Evolutionary conservation across 164 flowering plant species (phyloP).

Genomic region (Pachysandra terminalis): DNA sequence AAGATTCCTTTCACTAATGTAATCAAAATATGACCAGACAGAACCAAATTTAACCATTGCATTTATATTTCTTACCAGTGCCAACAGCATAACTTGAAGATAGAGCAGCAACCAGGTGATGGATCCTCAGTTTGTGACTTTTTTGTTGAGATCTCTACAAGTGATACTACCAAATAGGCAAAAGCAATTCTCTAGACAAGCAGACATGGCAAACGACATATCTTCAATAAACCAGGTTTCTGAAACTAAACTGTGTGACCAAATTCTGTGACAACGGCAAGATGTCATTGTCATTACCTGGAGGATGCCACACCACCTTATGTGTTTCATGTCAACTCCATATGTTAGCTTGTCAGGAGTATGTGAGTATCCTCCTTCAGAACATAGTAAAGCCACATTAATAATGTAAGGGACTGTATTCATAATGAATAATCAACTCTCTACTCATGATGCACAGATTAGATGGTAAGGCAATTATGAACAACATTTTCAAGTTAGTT

Average conservation of each 20-base stretch:
- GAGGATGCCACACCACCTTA: constrained; percentile 87
- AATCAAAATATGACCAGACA: neutral
- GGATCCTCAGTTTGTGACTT: constrained; percentile 22
- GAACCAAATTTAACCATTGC: neutral
- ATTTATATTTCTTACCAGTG: constrained; percentile 59
- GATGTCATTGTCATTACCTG: constrained; percentile 47
- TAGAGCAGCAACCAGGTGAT: constrained; percentile 32
- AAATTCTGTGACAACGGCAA: neutral
- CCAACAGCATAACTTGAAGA: constrained; percentile 56
- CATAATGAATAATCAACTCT: neutral
- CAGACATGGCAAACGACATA: constrained; percentile 6
- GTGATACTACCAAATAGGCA: constrained; percentile 65
- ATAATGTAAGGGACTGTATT: neutral
- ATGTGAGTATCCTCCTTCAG: constrained; percentile 77
- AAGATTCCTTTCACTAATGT: neutral
- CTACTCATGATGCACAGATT: neutral
- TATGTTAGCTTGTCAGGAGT: constrained; percentile 79
- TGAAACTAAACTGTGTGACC: neutral
- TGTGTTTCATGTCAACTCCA: constrained; percentile 75
- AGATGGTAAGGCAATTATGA: too few relatives aligned
- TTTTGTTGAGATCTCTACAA: constrained; percentile 60
- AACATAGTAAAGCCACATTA: constrained; percentile 1
- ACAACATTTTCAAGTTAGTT: too few relatives aligned
- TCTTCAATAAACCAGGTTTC: constrained; percentile 5
- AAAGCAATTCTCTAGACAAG: constrained; percentile 83